Evolutionary conservation across 768 basidiomycete genomes (phyloP), one percentile per base, ranked within the genome.

Genomic region (Symmetrospora coprosmae): DNA sequence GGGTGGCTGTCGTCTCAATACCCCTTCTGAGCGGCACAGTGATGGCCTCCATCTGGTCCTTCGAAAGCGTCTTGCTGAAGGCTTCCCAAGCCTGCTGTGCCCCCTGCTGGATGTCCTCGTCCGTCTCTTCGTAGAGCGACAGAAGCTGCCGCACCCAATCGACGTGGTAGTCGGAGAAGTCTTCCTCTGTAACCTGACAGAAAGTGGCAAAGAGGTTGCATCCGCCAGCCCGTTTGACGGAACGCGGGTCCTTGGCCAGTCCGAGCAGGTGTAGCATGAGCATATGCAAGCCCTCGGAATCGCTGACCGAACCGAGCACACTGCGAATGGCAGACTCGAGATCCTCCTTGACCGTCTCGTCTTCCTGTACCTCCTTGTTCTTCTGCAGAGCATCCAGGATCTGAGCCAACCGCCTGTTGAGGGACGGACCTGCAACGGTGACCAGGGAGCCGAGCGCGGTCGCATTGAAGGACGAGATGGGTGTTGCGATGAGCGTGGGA

Each of bases 61-160:
- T 97, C 17, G 86, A 84, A 13, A 91, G 74, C 0, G 85, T 82
- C 73, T 88, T 96, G 71, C 94, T 81, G 63, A 97, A 87, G 16
- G 77, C 77, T 46, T 96, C 90, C 25, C 97, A 76, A 0, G 89
- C 83, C 31, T 76, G 75, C 81, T 83, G 85, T 2, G 91, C 88
- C 0, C 85, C 83, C 1, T 80, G 83, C 2, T 77, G 70, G 1
- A 83, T 80, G 46, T 82, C 78, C 9, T 68, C 60, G 14, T 69
- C 66, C 13, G 74, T 72, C 68, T 97, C 92, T 66, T 90, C 90
- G 48, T 94, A 77, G 2, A 85, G 73, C 0, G 87, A 79, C 6
- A 97, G 76, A 16, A 97, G 78, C 64, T 89, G 87, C 7, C 91
- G 82, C 55, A 96, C 80, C 90, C 92, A 97, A 71, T 97, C 94